A percentile compares a stretch with the other conserved stretches of the same genome.
Conservation (phyloP, 805 yeast genomes). For the Wickerhamiella azyma region DNA sequence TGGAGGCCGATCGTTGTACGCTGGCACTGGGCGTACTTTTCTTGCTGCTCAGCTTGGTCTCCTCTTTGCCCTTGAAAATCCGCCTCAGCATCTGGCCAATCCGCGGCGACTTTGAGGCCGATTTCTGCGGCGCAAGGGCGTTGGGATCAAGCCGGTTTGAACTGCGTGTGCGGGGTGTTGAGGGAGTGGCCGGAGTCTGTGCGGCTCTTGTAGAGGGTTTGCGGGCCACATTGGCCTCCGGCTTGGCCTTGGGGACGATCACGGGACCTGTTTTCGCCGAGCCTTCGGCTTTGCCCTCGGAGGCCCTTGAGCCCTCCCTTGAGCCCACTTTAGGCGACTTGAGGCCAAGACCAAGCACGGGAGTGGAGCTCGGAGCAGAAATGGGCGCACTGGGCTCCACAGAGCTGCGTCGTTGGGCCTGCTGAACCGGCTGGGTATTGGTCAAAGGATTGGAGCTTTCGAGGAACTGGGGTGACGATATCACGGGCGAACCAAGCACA, state of each 20-base stretch:
- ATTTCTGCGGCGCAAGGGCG: not conserved
- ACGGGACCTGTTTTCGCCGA: not conserved
- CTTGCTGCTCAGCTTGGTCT: not conserved
- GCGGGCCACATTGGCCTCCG: no score
- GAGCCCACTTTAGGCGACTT: no score
- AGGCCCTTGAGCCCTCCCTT: no score
- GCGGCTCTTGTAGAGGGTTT: no score
- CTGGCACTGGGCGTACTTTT: no score
- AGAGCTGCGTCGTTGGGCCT: not conserved
- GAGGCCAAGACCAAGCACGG: no score
- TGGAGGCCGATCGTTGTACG: no score
- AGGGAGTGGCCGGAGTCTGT: no score
- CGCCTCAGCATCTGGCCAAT: not conserved
- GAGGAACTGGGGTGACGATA: constrained; percentile 3
- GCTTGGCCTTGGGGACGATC: not conserved
- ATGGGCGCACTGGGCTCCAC: no score
- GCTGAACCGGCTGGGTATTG: not conserved
- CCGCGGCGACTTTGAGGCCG: not conserved
- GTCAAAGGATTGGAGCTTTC: constrained; percentile 1
- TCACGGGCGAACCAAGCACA: not conserved
- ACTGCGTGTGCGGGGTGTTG: not conserved
- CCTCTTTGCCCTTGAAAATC: not conserved
- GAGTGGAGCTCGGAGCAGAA: no score
- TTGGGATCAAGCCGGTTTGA: not conserved
- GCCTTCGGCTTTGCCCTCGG: no score